Evolutionary conservation across 768 basidiomycete species (phyloP).

Genomic region (Kwoniella heveanensis): DNA sequence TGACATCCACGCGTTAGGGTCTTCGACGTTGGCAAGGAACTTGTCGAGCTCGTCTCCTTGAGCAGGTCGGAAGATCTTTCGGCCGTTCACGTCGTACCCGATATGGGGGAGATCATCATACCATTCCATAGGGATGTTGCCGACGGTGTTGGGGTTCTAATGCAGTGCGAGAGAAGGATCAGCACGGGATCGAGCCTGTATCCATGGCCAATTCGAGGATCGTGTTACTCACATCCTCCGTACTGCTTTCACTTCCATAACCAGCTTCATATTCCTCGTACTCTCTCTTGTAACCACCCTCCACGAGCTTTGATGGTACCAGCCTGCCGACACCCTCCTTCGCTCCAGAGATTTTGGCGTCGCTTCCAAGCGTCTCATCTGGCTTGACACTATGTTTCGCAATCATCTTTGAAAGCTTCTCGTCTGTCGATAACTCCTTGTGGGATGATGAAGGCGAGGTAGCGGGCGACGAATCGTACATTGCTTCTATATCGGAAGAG

Average conservation of each 20-base stretch:
- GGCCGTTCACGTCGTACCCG: slow-evolving; percentile 93
- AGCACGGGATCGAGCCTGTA: background rate
- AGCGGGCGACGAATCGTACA: slow-evolving; percentile 40
- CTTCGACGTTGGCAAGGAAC: slow-evolving; percentile 89
- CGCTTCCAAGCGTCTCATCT: slow-evolving; percentile 47
- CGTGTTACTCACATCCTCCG: slow-evolving; percentile 54
- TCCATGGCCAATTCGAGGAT: too few relatives aligned
- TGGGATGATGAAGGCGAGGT: slow-evolving; percentile 37
- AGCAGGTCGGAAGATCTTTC: slow-evolving; percentile 88
- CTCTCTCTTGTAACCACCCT: slow-evolving; percentile 53
- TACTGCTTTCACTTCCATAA: slow-evolving; percentile 57
- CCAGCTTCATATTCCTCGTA: slow-evolving; percentile 57
- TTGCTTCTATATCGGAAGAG: slow-evolving; percentile 56
- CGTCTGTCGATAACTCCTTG: slow-evolving; percentile 38
- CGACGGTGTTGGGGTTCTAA: slow-evolving; percentile 91
- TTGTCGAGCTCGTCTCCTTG: slow-evolving; percentile 96
- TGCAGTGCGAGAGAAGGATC: background rate
- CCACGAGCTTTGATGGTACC: slow-evolving; percentile 46
- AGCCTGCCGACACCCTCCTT: slow-evolving; percentile 50
- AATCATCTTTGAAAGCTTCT: slow-evolving; percentile 48
- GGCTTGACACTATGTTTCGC: slow-evolving; percentile 53
- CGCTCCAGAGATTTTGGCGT: slow-evolving; percentile 45
- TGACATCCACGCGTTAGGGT: slow-evolving; percentile 86
- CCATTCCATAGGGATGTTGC: slow-evolving; percentile 95
- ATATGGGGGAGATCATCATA: slow-evolving; percentile 99